Evolutionary conservation across 73 alveolate genomes (phyloP), one percentile per base, ranked within the genome.

Genomic region (Diophrys appendiculata): DNA sequence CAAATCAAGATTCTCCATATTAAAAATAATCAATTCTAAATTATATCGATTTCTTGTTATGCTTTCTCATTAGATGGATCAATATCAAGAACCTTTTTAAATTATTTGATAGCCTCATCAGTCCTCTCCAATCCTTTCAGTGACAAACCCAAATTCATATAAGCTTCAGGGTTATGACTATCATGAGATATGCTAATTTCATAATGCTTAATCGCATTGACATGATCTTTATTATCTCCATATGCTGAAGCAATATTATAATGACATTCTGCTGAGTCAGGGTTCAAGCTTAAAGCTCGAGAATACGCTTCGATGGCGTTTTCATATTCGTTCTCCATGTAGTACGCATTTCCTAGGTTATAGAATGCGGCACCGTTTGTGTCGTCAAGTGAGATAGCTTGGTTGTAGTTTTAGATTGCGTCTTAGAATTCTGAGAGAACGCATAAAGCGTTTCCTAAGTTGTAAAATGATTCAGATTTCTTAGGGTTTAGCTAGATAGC

Each of bases 361-460:
- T 90, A 90, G 54, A 77, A 73, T 0, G 96, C 96, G 2, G 96
- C 88, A 27, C 91, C 91, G 76, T 90, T 90, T 52, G 73, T 78
- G 29, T 82, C 88, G 72, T 90, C 93, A 22, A 85, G 29, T 25
- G 84, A 84, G 27, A 90, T 33, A 11, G 93, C 90, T 0, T 73
- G 34, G 73, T 67, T 53, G 55, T 74, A 90, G 68, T 89, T 60
- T 29, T 43, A 70, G 26, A 84, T 76, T 25, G 96, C 96, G 0
- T 79, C 60, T 30, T 64, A 80, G 52, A 80, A 90, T 53, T 90
- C 90, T 23, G 83, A 33, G 34, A 80, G 71, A 0, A 85, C 89
- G 54, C 96, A 90, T 0, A 76, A 80, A 27, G 96, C 96, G 76
- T 90, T 90, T 14, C 96, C 96, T 0, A 90, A 79, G 55, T 90